Percentiles rank a stretch among this genome's conserved stretches.
Evolutionary conservation across 192 early-diverging fungal genomes (phyloP).

Genomic region (Thamnidium elegans): DNA sequence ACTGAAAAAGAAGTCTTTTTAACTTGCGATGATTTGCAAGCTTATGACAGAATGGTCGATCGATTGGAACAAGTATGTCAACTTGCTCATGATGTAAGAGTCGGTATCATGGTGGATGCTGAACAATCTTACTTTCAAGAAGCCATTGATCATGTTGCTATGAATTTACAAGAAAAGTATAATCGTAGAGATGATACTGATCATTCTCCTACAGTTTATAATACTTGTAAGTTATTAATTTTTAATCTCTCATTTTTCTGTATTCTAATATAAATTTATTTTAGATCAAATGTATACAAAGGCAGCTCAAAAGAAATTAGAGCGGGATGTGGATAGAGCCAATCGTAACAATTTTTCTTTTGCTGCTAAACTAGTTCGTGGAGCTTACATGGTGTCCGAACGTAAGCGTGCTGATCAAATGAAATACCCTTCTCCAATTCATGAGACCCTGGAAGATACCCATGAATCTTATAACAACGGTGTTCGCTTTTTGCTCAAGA

Average conservation of each 20-base stretch:
- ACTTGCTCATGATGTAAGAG: conserved; percentile 58
- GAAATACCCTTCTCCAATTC: conserved; percentile 78
- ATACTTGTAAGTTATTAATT: conserved; percentile 64
- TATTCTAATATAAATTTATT: conserved; percentile 11
- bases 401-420: conserved; percentile 63
- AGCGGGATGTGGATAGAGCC: conserved; percentile 62
- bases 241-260: neutral
- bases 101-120: conserved; percentile 87
- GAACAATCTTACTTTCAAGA: conserved; percentile 94
- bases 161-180: conserved; percentile 66
- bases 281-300: conserved; percentile 87
- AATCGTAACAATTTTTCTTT: conserved; percentile 70
- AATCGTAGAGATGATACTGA: conserved; percentile 47
- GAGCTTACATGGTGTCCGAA: conserved; percentile 54
- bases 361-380: conserved; percentile 74
- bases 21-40: conserved; percentile 60
- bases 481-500: conserved; percentile 65
- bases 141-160: conserved; percentile 82
- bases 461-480: conserved; percentile 81
- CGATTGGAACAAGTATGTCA: conserved; percentile 67
- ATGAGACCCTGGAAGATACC: conserved; percentile 72
- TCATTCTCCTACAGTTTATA: conserved; percentile 71
- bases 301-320: conserved; percentile 59
- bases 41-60: conserved; percentile 63
- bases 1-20: conserved; percentile 26